A percentile compares a stretch with the other conserved stretches of the same genome.
Conservation (phyloP, 2,329 filamentous ascomycete species). For the Scytalidium lignicola region DNA sequence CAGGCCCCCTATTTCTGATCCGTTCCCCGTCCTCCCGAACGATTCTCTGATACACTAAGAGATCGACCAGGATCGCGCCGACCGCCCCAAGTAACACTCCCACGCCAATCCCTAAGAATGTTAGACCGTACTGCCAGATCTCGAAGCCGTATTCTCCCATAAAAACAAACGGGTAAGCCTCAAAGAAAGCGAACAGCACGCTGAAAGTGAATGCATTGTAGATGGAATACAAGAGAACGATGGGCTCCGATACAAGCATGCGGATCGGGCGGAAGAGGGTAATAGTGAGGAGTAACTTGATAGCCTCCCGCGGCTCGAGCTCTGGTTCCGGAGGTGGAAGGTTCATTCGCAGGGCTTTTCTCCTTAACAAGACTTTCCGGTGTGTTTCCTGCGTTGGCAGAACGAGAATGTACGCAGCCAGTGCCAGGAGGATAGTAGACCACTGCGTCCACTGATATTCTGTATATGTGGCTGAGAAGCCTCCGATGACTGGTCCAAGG, state of each 20-base stretch:
- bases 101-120: constrained; percentile 20
- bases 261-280: constrained; percentile 44
- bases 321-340: not conserved
- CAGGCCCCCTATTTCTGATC: constrained; percentile 37
- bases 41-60: constrained; percentile 45
- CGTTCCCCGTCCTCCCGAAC: not conserved
- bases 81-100: constrained; percentile 21
- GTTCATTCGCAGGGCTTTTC: not conserved
- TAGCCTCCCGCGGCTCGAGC: not conserved
- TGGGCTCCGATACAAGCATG: constrained; percentile 57
- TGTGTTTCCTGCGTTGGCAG: constrained; percentile 4
- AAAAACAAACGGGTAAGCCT: constrained; percentile 42
- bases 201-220: constrained; percentile 45
- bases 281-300: constrained; percentile 25
- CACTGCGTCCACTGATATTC: constrained; percentile 5
- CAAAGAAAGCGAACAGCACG: constrained; percentile 46
- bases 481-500: constrained; percentile 3
- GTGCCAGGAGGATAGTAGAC: constrained; percentile 2
- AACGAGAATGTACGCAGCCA: not conserved
- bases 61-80: constrained; percentile 41
- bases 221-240: constrained; percentile 48
- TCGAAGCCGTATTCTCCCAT: constrained; percentile 38
- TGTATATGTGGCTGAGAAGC: constrained; percentile 1
- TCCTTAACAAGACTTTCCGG: constrained; percentile 1
- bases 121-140: constrained; percentile 24